Evolutionary conservation across 495 filamentous ascomycete genomes (phyloP).

Genomic region (Astrothelium macrocarpum): DNA sequence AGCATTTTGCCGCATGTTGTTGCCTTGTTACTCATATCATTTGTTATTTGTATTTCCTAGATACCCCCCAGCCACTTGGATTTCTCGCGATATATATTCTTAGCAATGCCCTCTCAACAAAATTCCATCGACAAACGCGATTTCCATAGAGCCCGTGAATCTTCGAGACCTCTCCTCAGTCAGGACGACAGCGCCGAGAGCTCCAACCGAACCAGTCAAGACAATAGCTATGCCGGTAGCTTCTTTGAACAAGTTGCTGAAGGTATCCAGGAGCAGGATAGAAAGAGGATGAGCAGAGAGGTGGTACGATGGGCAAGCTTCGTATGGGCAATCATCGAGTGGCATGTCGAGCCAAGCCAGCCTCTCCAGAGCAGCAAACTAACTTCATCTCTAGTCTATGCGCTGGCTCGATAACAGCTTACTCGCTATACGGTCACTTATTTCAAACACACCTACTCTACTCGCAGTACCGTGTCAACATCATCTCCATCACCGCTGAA

Average conservation of each 20-base stretch:
- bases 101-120: constrained; percentile 2
- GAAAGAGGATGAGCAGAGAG: constrained; percentile 42
- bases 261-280: constrained; percentile 49
- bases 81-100: background rate
- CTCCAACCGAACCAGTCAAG: constrained; percentile 17
- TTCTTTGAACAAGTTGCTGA: constrained; percentile 53
- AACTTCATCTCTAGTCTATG: constrained; percentile 44
- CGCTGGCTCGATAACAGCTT: constrained; percentile 76
- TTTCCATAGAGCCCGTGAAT: constrained; percentile 43
- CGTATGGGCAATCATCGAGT: constrained; percentile 50
- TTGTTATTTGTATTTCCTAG: background rate
- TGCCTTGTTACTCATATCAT: too few species aligned
- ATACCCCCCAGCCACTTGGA: constrained; percentile 2
- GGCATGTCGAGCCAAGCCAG: too few species aligned
- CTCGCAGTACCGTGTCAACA: constrained; percentile 83
- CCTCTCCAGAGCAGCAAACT: background rate
- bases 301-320: constrained; percentile 48
- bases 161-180: constrained; percentile 32
- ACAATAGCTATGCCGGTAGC: constrained; percentile 42
- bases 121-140: constrained; percentile 49
- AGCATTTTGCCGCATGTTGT: background rate
- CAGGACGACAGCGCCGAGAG: constrained; percentile 23
- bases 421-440: constrained; percentile 82
- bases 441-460: constrained; percentile 78
- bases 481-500: constrained; percentile 71